Evolutionary conservation across 2,329 filamentous ascomycete genomes (phyloP), one percentile per base, ranked within the genome.

Genomic region (Fusarium haematococcum): DNA sequence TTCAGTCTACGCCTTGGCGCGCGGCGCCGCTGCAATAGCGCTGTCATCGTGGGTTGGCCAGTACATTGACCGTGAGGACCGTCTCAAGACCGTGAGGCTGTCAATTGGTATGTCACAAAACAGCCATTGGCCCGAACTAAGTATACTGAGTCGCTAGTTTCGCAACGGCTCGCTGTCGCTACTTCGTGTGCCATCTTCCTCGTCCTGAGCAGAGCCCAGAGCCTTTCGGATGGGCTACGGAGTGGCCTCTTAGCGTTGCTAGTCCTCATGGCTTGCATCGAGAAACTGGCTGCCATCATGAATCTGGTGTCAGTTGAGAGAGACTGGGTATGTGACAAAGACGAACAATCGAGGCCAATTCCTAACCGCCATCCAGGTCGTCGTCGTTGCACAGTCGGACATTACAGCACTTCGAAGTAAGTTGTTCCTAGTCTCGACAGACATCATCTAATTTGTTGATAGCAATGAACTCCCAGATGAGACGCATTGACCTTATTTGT

Each of bases 261-360:
- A 3, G 85, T 88, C 0, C 20, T 89, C 0, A 82, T 94, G 52
- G 91, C 91, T 1, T 93, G 92, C 65, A 77, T 92, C 2, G 93
- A 95, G 81, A 95, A 95, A 79, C 81, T 94, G 10, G 86, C 85
- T 16, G 86, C 91, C 2, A 86, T 91, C 7, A 86, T 90, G 79
- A 95, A 94, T 78, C 85, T 89, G 0, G 88, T 95, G 1, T 86
- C 93, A 0, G 87, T 95, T 0, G 93, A 95, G 80, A 85, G 91
- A 76, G 93, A 95, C 75, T 94, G 93, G 92, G 87, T 90, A 73
- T 20, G 77, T 37, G 11, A n/a, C 30, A 16, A 32, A 37, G 6
- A 25, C 4, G 6, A 11, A 18, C 2, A 45, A 9, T 3, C 23
- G 25, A 25, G 32, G 6, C 20, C 8, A 8, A n/a, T 20, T 25